A percentile compares a stretch with the other conserved stretches of the same genome.
Conservation (phyloP, 768 basidiomycete genomes). For the Mycena leptocephala region DNA sequence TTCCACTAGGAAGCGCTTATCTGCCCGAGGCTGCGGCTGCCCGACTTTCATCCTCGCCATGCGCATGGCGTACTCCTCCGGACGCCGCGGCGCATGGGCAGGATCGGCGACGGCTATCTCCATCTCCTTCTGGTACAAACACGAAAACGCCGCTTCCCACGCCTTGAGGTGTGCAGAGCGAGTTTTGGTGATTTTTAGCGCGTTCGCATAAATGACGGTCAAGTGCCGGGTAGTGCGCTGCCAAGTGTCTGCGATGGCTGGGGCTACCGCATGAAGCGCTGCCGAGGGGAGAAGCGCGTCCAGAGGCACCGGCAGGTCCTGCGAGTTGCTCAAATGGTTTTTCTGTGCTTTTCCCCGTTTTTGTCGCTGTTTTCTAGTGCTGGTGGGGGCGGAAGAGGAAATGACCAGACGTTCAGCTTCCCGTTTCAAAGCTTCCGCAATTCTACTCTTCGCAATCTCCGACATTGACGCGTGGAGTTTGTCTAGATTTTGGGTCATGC, state of each 20-base stretch:
- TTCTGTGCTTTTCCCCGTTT: constrained; percentile 22
- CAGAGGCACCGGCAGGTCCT: constrained; percentile 42
- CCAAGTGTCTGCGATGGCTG: constrained; percentile 57
- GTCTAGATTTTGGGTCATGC: constrained; percentile 64
- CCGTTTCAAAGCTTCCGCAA: constrained; percentile 31
- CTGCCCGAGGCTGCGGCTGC: constrained; percentile 71
- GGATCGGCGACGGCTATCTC: constrained; percentile 50
- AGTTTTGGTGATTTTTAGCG: constrained; percentile 57
- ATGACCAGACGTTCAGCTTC: constrained; percentile 36
- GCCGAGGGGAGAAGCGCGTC: constrained; percentile 46
- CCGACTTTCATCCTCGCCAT: constrained; percentile 69
- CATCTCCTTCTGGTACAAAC: constrained; percentile 66
- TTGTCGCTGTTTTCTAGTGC: constrained; percentile 26
- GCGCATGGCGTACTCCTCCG: constrained; percentile 66
- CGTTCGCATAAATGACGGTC: constrained; percentile 56
- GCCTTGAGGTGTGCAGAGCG: constrained; percentile 73
- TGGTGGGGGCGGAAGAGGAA: constrained; percentile 4
- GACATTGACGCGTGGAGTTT: constrained; percentile 47
- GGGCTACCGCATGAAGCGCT: constrained; percentile 49
- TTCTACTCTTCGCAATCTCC: constrained; percentile 40
- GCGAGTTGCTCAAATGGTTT: constrained; percentile 14
- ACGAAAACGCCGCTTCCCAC: constrained; percentile 74
- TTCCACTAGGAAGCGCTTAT: constrained; percentile 74
- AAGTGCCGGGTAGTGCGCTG: constrained; percentile 52
- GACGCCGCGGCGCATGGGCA: constrained; percentile 54